Evolutionary conservation across 2,329 filamentous ascomycete species (phyloP), one percentile per base, ranked within the genome.

Genomic region (Colletotrichum eleusines): DNA sequence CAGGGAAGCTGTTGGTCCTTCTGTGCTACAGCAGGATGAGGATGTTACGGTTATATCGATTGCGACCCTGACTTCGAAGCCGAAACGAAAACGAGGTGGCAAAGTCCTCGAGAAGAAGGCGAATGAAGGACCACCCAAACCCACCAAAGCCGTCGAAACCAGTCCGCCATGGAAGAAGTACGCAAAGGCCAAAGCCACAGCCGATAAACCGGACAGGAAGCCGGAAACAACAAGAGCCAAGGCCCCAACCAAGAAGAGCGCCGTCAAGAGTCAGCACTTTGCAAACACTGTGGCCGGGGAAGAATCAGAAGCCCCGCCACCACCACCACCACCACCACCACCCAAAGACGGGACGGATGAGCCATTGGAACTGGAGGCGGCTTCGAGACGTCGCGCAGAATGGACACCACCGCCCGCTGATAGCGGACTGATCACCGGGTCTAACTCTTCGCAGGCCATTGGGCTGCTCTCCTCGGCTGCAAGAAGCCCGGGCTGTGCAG

Each of bases 331-430:
- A 42, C 48, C 54, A 11, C 3, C 35, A 23, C 53, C 38, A 16
- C 18, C 44, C 23, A 58, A 71, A 48, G 23, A 72, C 9, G 26
- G 53, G 28, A n/a, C 23, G 20, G 64, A 77, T n/a, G 80, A 81
- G 59, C 76, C 81, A 0, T 74, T 83, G 3, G 75, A 79, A 26
- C 69, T 85, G 11, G 85, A 87, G 62, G 78, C 77, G 55, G 92
- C 91, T 9, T 77, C 87, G 33, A 82, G 81, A 55, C 84, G 92
- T 70, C 85, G 89, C 71, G 76, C 81, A 18, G 85, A 90, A 69
- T 94, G 92, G 92, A 94, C 92, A 1, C 92, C 91, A 2, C 86
- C 89, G 5, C 84, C 83, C 57, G 76, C 83, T 42, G 83, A 83
- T 51, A 74, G 74, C 1, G 68, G 77, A 3, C 70, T 77, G 67